Evolutionary conservation across 75 land plant genomes (phyloP).

Genomic region (Gnetum montanum): DNA sequence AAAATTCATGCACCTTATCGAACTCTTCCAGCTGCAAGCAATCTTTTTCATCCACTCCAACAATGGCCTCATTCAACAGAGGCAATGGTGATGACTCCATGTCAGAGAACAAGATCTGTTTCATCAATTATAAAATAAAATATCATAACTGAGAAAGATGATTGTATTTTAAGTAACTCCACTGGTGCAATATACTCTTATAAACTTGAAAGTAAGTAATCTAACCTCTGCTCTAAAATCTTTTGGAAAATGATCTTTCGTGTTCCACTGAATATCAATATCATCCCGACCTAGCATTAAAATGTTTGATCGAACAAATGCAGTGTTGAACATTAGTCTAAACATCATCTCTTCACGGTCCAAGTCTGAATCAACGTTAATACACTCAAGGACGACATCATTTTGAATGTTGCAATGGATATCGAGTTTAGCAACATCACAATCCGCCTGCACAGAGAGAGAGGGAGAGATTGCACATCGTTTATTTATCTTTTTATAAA

Average conservation of each 20-base stretch:
- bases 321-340: constrained; percentile 91
- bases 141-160: not conserved
- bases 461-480: not conserved
- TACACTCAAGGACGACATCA: constrained; percentile 94
- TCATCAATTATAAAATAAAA: not conserved
- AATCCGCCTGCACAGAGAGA: constrained; percentile 62
- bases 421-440: constrained; percentile 88
- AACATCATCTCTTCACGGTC: constrained; percentile 93
- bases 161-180: not conserved
- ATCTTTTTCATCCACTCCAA: constrained; percentile 66
- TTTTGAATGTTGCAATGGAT: constrained; percentile 90
- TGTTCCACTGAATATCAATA: constrained; percentile 83
- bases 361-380: constrained; percentile 57
- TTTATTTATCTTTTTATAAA: not conserved
- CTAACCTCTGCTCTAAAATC: constrained; percentile 98
- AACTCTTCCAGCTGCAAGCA: constrained; percentile 91
- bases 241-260: constrained; percentile 79
- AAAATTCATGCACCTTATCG: constrained; percentile 87
- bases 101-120: constrained; percentile 86
- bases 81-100: constrained; percentile 58
- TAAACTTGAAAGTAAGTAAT: too few species aligned
- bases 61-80: constrained; percentile 26
- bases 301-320: constrained; percentile 92
- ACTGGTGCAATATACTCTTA: too few species aligned
- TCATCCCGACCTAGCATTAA: constrained; percentile 89